These are phyloP conservation scores for Rubroshorea leprosula DNA, from an alignment of 345 rosid genomes.

Conservation along the genomic window DNA sequence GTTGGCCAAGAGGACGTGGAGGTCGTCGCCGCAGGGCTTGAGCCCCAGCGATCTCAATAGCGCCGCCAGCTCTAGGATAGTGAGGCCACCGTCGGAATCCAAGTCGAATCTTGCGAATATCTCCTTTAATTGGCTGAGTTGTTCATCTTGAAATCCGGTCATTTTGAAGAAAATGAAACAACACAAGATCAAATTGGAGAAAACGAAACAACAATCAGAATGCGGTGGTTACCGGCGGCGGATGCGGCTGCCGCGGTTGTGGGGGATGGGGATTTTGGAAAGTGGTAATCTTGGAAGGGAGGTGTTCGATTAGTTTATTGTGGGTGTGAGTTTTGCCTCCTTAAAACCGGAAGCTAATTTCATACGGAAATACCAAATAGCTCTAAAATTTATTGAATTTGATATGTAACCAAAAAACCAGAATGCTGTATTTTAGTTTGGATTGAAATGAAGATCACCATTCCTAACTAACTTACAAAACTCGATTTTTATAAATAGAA, in stretches of 20 bases:
- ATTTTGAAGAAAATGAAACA: not conserved
- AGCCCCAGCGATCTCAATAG: conserved; percentile 66
- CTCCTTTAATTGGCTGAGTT: conserved; percentile 46
- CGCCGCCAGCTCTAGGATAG: conserved; percentile 81
- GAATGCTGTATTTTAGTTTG: no score
- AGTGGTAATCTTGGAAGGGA: no score
- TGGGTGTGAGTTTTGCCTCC: not conserved
- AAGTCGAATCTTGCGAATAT: conserved; percentile 70
- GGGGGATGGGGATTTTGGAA: no score
- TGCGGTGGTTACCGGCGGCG: not conserved
- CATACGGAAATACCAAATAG: no score
- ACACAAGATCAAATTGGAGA: no score
- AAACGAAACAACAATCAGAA: no score
- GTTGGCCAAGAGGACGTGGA: conserved; percentile 50
- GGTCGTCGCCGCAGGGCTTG: conserved; percentile 75
- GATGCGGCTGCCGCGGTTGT: not conserved
- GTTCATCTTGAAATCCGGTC: conserved; percentile 26
- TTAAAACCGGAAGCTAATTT: no score
- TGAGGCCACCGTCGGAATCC: conserved; percentile 88
- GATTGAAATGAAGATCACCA: no score
- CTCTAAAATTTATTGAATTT: no score
- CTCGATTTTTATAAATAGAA: no score
- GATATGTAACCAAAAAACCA: no score
- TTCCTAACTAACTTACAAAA: no score
- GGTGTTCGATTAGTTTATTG: not conserved